Conservation (phyloP, 192 early-diverging fungal species). For the Martensiomyces pterosporus region DNA sequence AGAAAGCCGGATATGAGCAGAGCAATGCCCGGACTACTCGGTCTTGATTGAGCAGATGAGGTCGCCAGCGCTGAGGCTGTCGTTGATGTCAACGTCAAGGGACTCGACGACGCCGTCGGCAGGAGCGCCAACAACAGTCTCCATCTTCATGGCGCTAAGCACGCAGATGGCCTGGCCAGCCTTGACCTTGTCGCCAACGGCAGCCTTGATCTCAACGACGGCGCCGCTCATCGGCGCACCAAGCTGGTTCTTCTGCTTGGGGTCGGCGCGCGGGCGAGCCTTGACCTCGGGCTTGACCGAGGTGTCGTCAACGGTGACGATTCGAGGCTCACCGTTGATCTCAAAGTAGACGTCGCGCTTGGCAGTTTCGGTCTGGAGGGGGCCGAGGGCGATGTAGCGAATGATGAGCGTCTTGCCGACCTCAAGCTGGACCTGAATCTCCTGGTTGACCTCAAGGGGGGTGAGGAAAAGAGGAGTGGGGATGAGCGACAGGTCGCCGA, state of each 20-base stretch:
- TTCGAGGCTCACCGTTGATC: conserved; percentile 90
- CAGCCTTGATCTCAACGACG: conserved; percentile 87
- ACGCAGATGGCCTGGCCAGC: conserved; percentile 88
- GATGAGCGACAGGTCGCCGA: conserved; percentile 82
- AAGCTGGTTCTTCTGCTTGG: conserved; percentile 72
- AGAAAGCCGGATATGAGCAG: too few relatives aligned
- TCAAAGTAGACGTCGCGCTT: conserved; percentile 94
- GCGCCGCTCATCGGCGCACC: conserved; percentile 96
- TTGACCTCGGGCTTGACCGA: conserved; percentile 58
- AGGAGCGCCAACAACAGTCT: conserved; percentile 85
- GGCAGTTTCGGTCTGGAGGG: conserved; percentile 60
- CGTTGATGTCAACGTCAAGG: conserved; percentile 66
- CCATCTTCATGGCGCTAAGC: conserved; percentile 98
- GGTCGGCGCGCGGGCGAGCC: conserved; percentile 72
- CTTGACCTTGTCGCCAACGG: conserved; percentile 77
- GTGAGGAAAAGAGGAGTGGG: conserved; percentile 89
- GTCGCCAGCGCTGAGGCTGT: conserved; percentile 79
- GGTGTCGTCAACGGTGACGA: conserved; percentile 66
- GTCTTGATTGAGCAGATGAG: conserved; percentile 56
- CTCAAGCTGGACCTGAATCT: conserved; percentile 82
- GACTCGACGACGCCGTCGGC: conserved; percentile 70
- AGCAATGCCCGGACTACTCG: too few relatives aligned
- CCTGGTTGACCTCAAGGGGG: conserved; percentile 83
- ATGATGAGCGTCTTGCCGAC: conserved; percentile 88
- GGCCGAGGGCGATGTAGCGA: conserved; percentile 85